A percentile compares a stretch with the other conserved stretches of the same genome.
These are phyloP conservation scores for Aspergillus ellipticus DNA, from an alignment of 495 filamentous ascomycete species.

Conservation along the genomic window DNA sequence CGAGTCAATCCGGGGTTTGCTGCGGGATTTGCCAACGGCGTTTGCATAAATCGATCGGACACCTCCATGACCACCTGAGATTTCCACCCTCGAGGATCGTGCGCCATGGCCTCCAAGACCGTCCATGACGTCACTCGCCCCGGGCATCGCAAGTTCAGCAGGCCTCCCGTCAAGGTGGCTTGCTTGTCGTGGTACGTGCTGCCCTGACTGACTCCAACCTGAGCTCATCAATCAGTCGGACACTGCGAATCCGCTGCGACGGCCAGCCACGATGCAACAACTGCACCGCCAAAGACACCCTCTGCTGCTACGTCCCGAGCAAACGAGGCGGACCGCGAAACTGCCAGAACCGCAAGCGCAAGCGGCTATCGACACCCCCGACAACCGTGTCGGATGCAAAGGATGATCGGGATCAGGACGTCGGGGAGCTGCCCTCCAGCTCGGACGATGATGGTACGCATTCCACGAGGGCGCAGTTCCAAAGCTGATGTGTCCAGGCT, in stretches of 20 bases:
- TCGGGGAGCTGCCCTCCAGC: not conserved
- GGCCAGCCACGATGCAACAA: conserved; percentile 38
- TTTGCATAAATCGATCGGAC: no score
- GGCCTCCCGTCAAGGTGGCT: conserved; percentile 46
- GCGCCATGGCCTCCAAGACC: not conserved
- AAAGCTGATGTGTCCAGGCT: not conserved
- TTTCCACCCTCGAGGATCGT: no score
- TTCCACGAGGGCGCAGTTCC: not conserved
- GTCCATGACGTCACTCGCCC: conserved; percentile 2
- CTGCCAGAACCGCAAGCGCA: conserved; percentile 10
- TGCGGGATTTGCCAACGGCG: no score
- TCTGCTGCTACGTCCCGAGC: conserved; percentile 42
- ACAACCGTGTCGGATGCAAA: not conserved
- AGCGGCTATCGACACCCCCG: not conserved
- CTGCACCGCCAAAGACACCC: conserved; percentile 37
- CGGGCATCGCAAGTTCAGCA: conserved; percentile 10
- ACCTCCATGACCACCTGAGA: no score
- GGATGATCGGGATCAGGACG: not conserved
- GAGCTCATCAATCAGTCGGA: conserved; percentile 27
- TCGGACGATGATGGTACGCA: conserved; percentile 3
- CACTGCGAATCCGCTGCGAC: conserved; percentile 45
- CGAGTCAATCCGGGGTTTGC: no score
- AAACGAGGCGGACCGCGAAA: conserved; percentile 38
- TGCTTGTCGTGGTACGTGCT: conserved; percentile 48
- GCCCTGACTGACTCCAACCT: conserved; percentile 1